A percentile compares a stretch with the other conserved stretches of the same genome.
These are phyloP conservation scores for Aspergillus spinulosporus DNA, from an alignment of 2,329 filamentous ascomycete genomes.

Conservation along the genomic window DNA sequence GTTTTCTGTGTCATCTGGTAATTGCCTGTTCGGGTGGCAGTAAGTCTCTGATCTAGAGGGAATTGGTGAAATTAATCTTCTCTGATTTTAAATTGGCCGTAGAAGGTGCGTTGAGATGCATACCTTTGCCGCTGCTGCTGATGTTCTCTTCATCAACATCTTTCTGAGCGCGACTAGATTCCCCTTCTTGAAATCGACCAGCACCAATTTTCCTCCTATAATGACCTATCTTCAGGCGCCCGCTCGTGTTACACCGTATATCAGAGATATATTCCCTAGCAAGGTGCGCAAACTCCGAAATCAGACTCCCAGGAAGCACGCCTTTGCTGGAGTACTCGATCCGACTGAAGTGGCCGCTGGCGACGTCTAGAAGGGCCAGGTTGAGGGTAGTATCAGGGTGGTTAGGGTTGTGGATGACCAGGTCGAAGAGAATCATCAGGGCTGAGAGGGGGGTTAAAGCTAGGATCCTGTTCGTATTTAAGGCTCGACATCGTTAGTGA, in stretches of 20 bases:
- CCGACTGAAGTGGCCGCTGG: conserved; percentile 46
- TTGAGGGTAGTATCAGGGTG: conserved; percentile 41
- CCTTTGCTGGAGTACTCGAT: conserved; percentile 43
- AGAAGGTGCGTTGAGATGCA: too few species aligned
- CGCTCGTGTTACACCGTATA: neutral
- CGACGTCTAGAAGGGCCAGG: conserved; percentile 45
- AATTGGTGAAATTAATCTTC: too few species aligned
- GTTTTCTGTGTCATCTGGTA: too few species aligned
- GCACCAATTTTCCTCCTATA: too few species aligned
- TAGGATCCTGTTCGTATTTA: conserved; percentile 27
- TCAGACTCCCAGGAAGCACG: conserved; percentile 40
- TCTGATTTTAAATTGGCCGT: too few species aligned
- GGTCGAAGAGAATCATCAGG: conserved; percentile 46
- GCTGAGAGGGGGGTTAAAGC: conserved; percentile 40
- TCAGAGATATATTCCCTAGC: conserved; percentile 30
- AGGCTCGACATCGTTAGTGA: neutral
- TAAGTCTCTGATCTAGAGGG: too few species aligned
- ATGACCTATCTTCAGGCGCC: neutral
- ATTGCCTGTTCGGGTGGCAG: too few species aligned
- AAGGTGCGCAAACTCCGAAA: conserved; percentile 46
- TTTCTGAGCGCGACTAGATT: too few species aligned
- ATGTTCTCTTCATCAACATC: too few species aligned
- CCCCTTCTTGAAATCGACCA: neutral
- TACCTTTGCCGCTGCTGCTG: too few species aligned
- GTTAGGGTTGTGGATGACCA: conserved; percentile 42